Percentiles rank a stretch among this genome's conserved stretches.
Conservation (phyloP, 768 basidiomycete genomes). For the Strobilomyces dryophilus region DNA sequence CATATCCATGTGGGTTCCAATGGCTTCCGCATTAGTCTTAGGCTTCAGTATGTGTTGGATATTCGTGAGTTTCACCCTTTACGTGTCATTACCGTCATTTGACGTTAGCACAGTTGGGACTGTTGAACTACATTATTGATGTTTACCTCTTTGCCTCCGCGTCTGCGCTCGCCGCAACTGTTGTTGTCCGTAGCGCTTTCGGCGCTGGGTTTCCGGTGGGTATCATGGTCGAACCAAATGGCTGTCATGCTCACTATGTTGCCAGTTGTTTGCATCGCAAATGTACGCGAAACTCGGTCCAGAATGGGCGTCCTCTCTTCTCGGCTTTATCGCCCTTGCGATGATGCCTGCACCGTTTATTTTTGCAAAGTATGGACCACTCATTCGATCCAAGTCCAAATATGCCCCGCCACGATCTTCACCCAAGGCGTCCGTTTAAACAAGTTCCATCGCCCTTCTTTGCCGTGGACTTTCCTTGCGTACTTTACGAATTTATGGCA, state of each 20-base stretch:
- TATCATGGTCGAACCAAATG: background rate
- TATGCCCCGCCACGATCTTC: constrained; percentile 33
- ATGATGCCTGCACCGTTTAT: constrained; percentile 54
- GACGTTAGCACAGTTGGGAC: constrained; percentile 36
- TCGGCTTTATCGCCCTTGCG: constrained; percentile 47
- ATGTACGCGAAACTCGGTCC: constrained; percentile 51
- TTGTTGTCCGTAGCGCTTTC: constrained; percentile 49
- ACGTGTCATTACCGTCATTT: background rate
- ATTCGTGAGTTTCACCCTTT: constrained; percentile 39
- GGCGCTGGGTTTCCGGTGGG: constrained; percentile 46
- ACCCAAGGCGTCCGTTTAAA: constrained; percentile 9
- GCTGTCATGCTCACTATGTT: constrained; percentile 2
- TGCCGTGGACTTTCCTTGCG: background rate
- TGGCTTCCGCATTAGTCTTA: constrained; percentile 45
- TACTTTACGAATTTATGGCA: background rate
- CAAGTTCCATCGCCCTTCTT: background rate
- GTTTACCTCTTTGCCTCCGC: constrained; percentile 52
- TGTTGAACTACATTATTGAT: constrained; percentile 62
- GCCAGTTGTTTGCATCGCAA: constrained; percentile 46
- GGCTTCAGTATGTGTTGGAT: constrained; percentile 54
- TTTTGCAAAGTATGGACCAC: constrained; percentile 41
- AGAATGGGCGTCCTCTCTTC: constrained; percentile 55
- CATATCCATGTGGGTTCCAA: constrained; percentile 50
- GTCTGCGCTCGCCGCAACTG: constrained; percentile 52
- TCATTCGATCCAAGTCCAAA: constrained; percentile 40